Conservation (phyloP, 192 early-diverging fungal genomes). For the Coemansia reversa region DNA sequence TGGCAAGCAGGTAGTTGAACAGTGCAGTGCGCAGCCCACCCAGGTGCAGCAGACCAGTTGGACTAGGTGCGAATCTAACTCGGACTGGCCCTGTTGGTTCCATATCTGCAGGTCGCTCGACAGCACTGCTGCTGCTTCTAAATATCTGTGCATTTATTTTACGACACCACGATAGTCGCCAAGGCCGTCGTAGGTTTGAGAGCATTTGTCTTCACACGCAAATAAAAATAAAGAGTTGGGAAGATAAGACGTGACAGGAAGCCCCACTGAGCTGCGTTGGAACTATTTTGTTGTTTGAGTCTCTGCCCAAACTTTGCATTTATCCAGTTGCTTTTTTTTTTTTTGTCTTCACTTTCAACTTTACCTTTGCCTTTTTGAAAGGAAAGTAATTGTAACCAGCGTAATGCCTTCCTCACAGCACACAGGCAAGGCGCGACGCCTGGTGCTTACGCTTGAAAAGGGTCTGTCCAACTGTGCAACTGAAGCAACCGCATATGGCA, state of each 20-base stretch:
- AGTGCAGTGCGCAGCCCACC: slow-evolving; percentile 91
- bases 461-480: slow-evolving; percentile 36
- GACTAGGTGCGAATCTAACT: slow-evolving; percentile 92
- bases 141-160: neutral
- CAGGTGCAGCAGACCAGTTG: slow-evolving; percentile 89
- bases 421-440: slow-evolving; percentile 36
- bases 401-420: slow-evolving; percentile 32
- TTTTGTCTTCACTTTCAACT: neutral
- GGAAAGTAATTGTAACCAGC: neutral
- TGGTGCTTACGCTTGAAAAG: slow-evolving; percentile 51
- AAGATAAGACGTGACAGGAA: neutral
- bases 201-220: neutral
- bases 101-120: slow-evolving; percentile 25
- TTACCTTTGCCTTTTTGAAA: neutral
- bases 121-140: neutral
- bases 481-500: slow-evolving; percentile 57
- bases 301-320: too few relatives aligned
- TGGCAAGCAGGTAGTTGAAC: slow-evolving; percentile 84
- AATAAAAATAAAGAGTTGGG: neutral
- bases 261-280: too few relatives aligned
- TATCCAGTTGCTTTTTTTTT: neutral
- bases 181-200: neutral
- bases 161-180: neutral
- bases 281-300: too few relatives aligned
- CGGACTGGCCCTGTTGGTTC: slow-evolving; percentile 58